Percentiles rank a stretch among this genome's conserved stretches.
These are phyloP conservation scores for Globisporangium recalcitrans DNA, from an alignment of 352 stramenopile species.

Conservation along the genomic window DNA sequence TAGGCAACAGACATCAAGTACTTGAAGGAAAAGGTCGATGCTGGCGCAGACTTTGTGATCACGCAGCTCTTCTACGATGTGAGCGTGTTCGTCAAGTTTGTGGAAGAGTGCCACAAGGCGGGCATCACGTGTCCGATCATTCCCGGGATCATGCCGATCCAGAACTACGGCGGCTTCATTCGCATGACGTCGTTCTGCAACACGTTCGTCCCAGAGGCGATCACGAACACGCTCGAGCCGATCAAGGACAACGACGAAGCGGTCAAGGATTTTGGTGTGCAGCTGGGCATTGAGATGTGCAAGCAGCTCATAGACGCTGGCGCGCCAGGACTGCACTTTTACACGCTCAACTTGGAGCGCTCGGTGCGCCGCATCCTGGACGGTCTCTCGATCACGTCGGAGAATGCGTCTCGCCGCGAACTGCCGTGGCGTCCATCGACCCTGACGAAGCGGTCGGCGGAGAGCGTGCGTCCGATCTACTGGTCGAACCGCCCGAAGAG, in stretches of 20 bases:
- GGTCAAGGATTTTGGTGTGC: conserved; percentile 94
- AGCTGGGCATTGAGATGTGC: conserved; percentile 95
- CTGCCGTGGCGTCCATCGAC: conserved; percentile 91
- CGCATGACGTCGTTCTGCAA: conserved; percentile 98
- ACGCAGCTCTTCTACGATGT: conserved; percentile 99
- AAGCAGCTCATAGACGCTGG: conserved; percentile 89
- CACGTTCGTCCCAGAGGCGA: conserved; percentile 89
- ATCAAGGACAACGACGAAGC: conserved; percentile 96
- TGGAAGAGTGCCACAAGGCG: conserved; percentile 81
- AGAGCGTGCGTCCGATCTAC: conserved; percentile 95
- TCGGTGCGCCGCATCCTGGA: conserved; percentile 88
- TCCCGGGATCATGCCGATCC: conserved; percentile 99
- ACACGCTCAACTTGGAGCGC: conserved; percentile 92
- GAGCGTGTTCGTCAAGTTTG: conserved; percentile 93
- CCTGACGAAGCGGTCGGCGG: conserved; percentile 83
- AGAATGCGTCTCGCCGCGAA: conserved; percentile 55
- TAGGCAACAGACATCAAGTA: conserved; percentile 93
- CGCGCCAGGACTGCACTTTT: conserved; percentile 89
- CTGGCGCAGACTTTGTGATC: conserved; percentile 97
- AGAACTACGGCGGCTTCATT: conserved; percentile 95
- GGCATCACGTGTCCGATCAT: conserved; percentile 96
- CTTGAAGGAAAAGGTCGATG: conserved; percentile 97
- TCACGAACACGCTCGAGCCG: conserved; percentile 77
- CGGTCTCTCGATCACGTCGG: conserved; percentile 50
- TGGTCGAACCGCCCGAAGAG: conserved; percentile 98